A percentile compares a stretch with the other conserved stretches of the same genome.
These are phyloP conservation scores for Giardia duodenalis DNA, from an alignment of 208 protist genomes.

Conservation along the genomic window DNA sequence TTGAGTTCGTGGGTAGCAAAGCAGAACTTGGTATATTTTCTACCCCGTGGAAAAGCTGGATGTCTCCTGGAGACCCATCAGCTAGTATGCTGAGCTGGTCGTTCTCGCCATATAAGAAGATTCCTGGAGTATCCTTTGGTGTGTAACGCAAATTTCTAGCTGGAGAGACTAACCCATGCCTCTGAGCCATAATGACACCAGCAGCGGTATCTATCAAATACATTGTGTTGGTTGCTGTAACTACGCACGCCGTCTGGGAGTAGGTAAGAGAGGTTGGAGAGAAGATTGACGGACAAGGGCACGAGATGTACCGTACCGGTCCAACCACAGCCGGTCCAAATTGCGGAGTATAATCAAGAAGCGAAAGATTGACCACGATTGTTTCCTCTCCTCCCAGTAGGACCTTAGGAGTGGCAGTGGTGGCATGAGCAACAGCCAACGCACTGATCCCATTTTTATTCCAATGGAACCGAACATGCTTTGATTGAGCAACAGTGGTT, in stretches of 20 bases:
- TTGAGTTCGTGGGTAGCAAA: neutral
- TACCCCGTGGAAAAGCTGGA: neutral
- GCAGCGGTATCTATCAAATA: neutral
- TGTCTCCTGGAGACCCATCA: neutral
- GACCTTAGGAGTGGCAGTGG: neutral
- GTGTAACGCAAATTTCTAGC: neutral
- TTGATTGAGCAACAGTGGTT: neutral
- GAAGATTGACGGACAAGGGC: neutral
- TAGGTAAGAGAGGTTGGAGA: neutral
- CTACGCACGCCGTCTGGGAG: neutral
- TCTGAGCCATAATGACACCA: neutral
- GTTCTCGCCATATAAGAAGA: neutral
- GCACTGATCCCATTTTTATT: neutral
- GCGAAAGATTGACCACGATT: neutral
- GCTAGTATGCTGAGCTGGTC: neutral
- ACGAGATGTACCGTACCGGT: neutral
- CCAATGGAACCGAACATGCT: neutral
- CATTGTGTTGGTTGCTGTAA: neutral
- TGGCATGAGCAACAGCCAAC: neutral
- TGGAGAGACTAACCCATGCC: neutral
- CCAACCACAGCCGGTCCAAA: neutral
- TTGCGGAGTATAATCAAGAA: neutral
- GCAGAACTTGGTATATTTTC: neutral
- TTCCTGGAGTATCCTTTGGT: neutral
- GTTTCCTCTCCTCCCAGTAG: neutral